Evolutionary conservation across 257 asterid genomes (phyloP), one percentile per base, ranked within the genome.

Genomic region (Mentha longifolia): DNA sequence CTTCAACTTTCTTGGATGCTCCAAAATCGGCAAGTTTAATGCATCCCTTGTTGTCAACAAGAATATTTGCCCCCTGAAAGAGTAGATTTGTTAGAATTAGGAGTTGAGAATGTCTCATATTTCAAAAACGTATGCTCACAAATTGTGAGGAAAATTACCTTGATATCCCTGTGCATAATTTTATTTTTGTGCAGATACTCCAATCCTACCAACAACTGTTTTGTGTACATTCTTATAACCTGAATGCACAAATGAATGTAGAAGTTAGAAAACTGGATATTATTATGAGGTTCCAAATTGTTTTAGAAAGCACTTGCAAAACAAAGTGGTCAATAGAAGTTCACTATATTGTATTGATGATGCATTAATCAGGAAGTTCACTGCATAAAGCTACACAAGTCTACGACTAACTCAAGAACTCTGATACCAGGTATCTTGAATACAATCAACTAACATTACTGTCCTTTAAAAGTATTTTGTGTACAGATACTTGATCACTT

Each of bases 1-100:
- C 99, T 83, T 92, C 99, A 74, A 95, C 98, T 88, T 95, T 95
- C 93, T 95, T 95, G 74, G 99, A 95, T 81, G 99, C 99, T 68
- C 99, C 99, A 83, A 95, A 95, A 76, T 95, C 99, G 56, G 99
- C 99, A 72, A 95, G 98, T 83, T 89, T 95, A 77, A 95, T 95
- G 87, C 99, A 88, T 60, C 98, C 99, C 77, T 89, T 92, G 76
- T 95, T 95, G 75, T 95, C 99, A 7, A 92, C 98, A 45, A 95
- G 97, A 79, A 95, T 95, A 79, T 95, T 95, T 77, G 99, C 99
- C 71, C 99, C 99, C 99, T 95, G 74, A 51, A 50, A 65, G 54
- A 67, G 49, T 19, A 50, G 61, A 54, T 61, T 25, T 46, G 37
- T 46, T 76, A 77, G 25, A 56, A 14, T 45, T 25, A 49, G 31